Conservation (phyloP, 306 rosid species). For the Trifolium repens region DNA sequence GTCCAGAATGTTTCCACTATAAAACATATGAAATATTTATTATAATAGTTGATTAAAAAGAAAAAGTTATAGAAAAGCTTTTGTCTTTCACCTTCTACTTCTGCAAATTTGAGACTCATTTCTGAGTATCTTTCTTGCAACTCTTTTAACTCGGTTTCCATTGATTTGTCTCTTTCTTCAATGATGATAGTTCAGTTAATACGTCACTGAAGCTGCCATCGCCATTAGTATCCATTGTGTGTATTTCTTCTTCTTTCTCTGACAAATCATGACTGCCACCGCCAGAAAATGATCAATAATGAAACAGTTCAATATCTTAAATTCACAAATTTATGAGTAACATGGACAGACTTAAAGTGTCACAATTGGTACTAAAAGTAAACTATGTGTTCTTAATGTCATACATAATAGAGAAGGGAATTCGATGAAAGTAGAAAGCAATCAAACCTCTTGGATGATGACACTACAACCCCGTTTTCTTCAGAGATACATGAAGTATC, state of each 20-base stretch:
- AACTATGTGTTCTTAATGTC: not conserved
- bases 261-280: constrained; percentile 47
- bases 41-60: too few relatives aligned
- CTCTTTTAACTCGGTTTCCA: constrained; percentile 85
- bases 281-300: constrained; percentile 25
- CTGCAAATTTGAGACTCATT: constrained; percentile 95
- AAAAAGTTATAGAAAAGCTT: too few relatives aligned
- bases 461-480: constrained; percentile 42
- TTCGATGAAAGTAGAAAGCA: constrained; percentile 30
- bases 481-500: constrained; percentile 15
- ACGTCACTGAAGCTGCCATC: constrained; percentile 40
- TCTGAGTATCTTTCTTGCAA: constrained; percentile 97
- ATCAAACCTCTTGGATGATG: constrained; percentile 55
- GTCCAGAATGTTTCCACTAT: too few relatives aligned
- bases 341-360: constrained; percentile 33
- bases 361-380: constrained; percentile 9
- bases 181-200: constrained; percentile 51
- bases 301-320: constrained; percentile 22
- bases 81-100: constrained; percentile 99
- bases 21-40: too few relatives aligned
- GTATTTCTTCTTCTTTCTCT: constrained; percentile 42
- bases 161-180: constrained; percentile 65
- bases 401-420: not conserved
- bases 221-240: constrained; percentile 24
- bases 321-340: too few relatives aligned